Base-by-base conservation (phyloP, 2,329 filamentous ascomycete species). In the Pyricularia pennisetigena region DNA sequence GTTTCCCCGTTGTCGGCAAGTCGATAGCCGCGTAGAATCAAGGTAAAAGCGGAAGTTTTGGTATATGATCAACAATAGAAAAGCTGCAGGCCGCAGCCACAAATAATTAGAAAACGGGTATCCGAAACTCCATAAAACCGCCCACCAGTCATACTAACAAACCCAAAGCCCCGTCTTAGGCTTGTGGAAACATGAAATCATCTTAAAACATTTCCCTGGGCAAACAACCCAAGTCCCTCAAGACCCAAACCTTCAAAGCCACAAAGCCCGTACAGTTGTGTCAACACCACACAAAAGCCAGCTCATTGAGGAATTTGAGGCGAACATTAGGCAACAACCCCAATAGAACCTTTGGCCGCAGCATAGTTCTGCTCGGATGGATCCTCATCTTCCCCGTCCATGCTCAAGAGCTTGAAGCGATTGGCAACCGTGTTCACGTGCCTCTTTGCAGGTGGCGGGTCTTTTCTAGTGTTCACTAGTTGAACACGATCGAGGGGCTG, bases 371-470 rank as follows among this genome's bases (percentile, higher is more conserved):
- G 68, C n/a, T 75, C 70, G 12, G 76, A 72, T n/a, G 78, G 74
- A 10, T 78, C 77, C 1, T 76, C 75, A 2, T 79, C 79, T 4
- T 76, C 75, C 23, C 77, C 81, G 66, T 86, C 83, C 16, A 86
- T 72, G 62, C 82, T 81, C 12, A 91, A 80, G 68, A 89, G 74
- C 65, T 86, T 80, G 75, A 91, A 91, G 6, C 88, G 85, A 73
- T 92, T 92, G 68, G 81, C 74, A 68, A 80, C 74, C 16, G 76
- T 76, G 64, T 77, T 74, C 3, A 66, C 73, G 1, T 67, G 29
- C 71, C 78, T 81, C 69, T 79, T 80, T n/a, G 75, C 70, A 14
- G 71, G 70, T 12, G 72, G 66, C 24, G 71, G 72, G 24, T 76
- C 73, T 57, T 73, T 76, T 24, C 71, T 73, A 26, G 70, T 65